Percentiles rank a stretch among this genome's conserved stretches.
phyloP scores from a whole-genome alignment of 2,329 filamentous ascomycete species.

The Cladosporium sp. region DNA sequence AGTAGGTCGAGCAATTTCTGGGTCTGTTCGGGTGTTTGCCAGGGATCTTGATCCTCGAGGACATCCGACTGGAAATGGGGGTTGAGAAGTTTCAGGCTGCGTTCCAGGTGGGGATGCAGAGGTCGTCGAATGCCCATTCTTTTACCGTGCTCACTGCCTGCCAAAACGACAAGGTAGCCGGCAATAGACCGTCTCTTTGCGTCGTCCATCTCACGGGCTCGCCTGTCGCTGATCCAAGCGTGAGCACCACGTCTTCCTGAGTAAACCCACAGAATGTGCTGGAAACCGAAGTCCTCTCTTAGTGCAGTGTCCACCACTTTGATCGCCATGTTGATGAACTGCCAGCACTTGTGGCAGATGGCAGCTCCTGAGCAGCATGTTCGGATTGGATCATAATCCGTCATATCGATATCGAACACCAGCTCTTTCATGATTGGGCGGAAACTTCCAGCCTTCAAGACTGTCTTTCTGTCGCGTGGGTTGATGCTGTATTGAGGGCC shows the following conservation, averaged over 20 bases:
- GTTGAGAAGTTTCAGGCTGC: slow-evolving; percentile 82
- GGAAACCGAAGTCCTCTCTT: slow-evolving; percentile 92
- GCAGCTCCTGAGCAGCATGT: slow-evolving; percentile 93
- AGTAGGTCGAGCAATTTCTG: slow-evolving; percentile 81
- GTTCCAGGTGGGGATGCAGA: slow-evolving; percentile 82
- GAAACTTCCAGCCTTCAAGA: slow-evolving; percentile 79
- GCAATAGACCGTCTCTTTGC: slow-evolving; percentile 81
- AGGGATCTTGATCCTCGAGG: slow-evolving; percentile 82
- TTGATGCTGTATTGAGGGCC: slow-evolving; percentile 96
- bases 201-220: slow-evolving; percentile 81
- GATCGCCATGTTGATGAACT: slow-evolving; percentile 97
- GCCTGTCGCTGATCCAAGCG: slow-evolving; percentile 95
- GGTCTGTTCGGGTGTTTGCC: slow-evolving; percentile 67
- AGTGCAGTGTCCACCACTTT: slow-evolving; percentile 86
- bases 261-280: slow-evolving; percentile 98
- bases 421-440: slow-evolving; percentile 88
- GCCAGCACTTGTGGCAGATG: slow-evolving; percentile 93
- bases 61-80: slow-evolving; percentile 82
- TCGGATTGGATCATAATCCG: slow-evolving; percentile 94
- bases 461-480: slow-evolving; percentile 85
- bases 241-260: slow-evolving; percentile 94
- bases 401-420: slow-evolving; percentile 99
- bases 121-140: slow-evolving; percentile 87
- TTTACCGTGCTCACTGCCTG: slow-evolving; percentile 78
- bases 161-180: slow-evolving; percentile 86